Evolutionary conservation across 345 rosid species (phyloP).

Genomic region (Linum usitatissimum): DNA sequence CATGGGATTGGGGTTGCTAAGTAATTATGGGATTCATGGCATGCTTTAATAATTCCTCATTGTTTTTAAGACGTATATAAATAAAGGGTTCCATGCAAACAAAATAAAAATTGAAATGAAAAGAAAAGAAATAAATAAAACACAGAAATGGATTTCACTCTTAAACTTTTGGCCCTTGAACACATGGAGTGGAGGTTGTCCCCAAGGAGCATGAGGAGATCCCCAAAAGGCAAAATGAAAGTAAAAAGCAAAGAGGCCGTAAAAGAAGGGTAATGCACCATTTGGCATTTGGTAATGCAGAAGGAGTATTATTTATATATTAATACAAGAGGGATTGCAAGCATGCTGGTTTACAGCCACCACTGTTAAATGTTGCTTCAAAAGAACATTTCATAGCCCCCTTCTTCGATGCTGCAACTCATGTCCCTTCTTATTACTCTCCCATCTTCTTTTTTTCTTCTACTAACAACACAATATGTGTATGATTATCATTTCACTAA

Average conservation of each 20-base stretch:
- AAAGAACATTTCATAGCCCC: constrained; percentile 30
- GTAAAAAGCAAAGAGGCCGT: constrained; percentile 1
- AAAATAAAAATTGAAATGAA: too few relatives aligned
- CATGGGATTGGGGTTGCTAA: too few relatives aligned
- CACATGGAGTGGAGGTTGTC: too few relatives aligned
- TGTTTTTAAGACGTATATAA: too few relatives aligned
- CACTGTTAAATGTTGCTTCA: constrained; percentile 21
- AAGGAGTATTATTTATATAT: not conserved
- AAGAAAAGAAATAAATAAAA: too few relatives aligned
- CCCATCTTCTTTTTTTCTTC: not conserved
- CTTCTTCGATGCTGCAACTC: constrained; percentile 19
- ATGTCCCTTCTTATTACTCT: constrained; percentile 8
- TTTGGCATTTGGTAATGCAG: constrained; percentile 5
- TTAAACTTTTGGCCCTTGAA: too few relatives aligned
- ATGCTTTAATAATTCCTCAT: too few relatives aligned
- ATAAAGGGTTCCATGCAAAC: too few relatives aligned
- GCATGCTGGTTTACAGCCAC: constrained; percentile 40
- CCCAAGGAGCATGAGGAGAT: constrained; percentile 31
- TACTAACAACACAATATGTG: not conserved
- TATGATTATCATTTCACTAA: too few relatives aligned
- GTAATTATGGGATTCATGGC: too few relatives aligned
- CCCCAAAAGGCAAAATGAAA: constrained; percentile 34
- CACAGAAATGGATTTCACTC: too few relatives aligned
- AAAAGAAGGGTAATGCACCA: not conserved
- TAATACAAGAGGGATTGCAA: not conserved